phyloP scores from a whole-genome alignment of 75 land plant species.

The Picea glauca region DNA sequence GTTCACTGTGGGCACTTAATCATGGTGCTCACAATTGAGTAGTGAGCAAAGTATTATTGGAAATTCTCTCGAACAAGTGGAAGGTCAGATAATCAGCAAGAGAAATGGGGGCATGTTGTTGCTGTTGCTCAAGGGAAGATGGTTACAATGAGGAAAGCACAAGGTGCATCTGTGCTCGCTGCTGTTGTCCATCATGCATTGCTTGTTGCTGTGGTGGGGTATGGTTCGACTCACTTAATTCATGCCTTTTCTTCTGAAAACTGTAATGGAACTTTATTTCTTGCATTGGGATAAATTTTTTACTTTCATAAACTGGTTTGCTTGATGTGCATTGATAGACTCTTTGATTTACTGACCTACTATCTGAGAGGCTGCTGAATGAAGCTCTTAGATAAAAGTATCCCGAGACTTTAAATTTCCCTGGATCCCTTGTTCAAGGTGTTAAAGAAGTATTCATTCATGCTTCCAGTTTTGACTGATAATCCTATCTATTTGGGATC shows the following conservation, averaged over 20 bases:
- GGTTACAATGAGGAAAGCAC: not conserved
- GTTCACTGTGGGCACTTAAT: constrained; percentile 7
- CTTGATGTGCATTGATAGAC: not conserved
- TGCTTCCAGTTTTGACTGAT: not conserved
- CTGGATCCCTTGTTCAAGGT: not conserved
- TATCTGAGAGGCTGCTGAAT: not conserved
- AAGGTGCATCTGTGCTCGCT: not conserved
- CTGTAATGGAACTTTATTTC: not conserved
- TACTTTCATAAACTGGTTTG: not conserved
- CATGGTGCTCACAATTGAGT: constrained; percentile 1
- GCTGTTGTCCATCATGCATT: not conserved
- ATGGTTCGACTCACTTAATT: not conserved
- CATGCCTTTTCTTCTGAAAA: not conserved
- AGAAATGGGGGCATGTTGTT: constrained; percentile 9
- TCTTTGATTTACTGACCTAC: not conserved
- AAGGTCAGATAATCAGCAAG: not conserved
- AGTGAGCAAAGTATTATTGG: not conserved
- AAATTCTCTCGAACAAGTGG: not conserved
- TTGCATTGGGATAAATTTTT: not conserved
- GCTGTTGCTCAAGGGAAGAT: constrained; percentile 9
- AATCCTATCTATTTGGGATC: not conserved
- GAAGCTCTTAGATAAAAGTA: not conserved
- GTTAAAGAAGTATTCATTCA: not conserved
- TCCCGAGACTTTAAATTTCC: not conserved
- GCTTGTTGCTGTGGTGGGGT: constrained; percentile 5